Evolutionary conservation across 83 land plant species (phyloP).

Genomic region (Diphasiastrum complanatum): DNA sequence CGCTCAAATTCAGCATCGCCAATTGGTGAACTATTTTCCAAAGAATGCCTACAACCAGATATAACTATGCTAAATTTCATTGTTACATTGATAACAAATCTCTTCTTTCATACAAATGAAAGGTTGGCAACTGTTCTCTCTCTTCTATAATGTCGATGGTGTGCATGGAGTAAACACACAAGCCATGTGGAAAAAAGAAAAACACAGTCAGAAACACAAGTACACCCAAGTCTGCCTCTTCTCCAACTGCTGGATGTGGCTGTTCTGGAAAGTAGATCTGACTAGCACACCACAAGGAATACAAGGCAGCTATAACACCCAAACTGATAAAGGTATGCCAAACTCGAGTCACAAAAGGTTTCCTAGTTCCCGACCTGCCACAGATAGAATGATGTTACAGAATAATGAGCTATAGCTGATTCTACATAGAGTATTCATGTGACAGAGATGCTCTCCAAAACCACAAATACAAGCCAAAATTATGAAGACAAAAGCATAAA

Average conservation of each 20-base stretch:
- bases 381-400: not conserved
- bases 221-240: slow-evolving; percentile 86
- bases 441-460: not conserved
- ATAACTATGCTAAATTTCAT: no score
- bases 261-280: slow-evolving; percentile 59
- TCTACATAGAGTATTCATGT: not conserved
- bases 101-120: no score
- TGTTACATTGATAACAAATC: no score
- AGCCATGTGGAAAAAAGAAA: slow-evolving; percentile 55
- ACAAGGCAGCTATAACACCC: slow-evolving; percentile 37
- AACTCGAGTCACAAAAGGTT: slow-evolving; percentile 18
- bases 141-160: slow-evolving; percentile 19
- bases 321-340: slow-evolving; percentile 35
- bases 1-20: no score
- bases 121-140: slow-evolving; percentile 32
- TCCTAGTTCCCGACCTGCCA: slow-evolving; percentile 17
- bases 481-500: not conserved
- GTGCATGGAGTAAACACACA: slow-evolving; percentile 58
- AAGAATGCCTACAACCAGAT: no score
- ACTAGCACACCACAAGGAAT: slow-evolving; percentile 66
- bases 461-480: not conserved
- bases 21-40: no score
- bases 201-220: slow-evolving; percentile 48
- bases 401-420: not conserved
- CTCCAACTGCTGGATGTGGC: slow-evolving; percentile 64